Base-by-base conservation (phyloP, 2,329 filamentous ascomycete genomes). In the Pezicula rhizophila region DNA sequence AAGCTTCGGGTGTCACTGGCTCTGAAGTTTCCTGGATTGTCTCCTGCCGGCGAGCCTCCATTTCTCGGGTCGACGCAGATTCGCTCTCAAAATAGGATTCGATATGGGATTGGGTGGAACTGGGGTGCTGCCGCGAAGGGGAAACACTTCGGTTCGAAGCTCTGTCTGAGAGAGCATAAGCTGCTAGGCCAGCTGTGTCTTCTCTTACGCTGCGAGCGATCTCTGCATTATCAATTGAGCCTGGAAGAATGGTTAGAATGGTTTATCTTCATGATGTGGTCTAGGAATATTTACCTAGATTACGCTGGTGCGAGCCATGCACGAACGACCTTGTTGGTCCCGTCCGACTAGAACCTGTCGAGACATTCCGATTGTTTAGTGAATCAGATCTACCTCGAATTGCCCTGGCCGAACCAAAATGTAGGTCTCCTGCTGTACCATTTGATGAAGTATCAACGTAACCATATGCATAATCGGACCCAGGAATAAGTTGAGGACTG, bases 131-230 rank as follows among this genome's bases (percentile, higher is more conserved):
- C 17, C 54, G 50, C 12, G 58, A 56, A 45, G 61, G 60, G 26
- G 60, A 58, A 23, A 55, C 51, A 62, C 66, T 61, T 39, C 55
- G 60, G 31, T 56, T 57, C 3, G 66, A 66, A 12, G 55, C 56
- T 58, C 77, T 76, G 58, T 87, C 81, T 35, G 84, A 84, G 25
- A 96, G 77, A 44, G 89, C 84, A 64, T 91, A 89, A 15, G 81
- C 89, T 39, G 90, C 90, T 49, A 96, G 75, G 68, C 95, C 89
- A 45, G 89, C 88, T 2, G 90, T 95, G 63, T 93, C 85, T 68
- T 93, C 85, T 55, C 90, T 85, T 37, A 96, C 85, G 56, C 83
- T 87, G 51, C 84, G 81, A 31, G 88, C 86, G 66, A 88, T 87
- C 58, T 88, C 80, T 15, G 81, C 78, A 58, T 80, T 85, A 63